Evolutionary conservation across 352 stramenopile genomes (phyloP), one percentile per base, ranked within the genome.

Genomic region (Globisporangium cederbergense): DNA sequence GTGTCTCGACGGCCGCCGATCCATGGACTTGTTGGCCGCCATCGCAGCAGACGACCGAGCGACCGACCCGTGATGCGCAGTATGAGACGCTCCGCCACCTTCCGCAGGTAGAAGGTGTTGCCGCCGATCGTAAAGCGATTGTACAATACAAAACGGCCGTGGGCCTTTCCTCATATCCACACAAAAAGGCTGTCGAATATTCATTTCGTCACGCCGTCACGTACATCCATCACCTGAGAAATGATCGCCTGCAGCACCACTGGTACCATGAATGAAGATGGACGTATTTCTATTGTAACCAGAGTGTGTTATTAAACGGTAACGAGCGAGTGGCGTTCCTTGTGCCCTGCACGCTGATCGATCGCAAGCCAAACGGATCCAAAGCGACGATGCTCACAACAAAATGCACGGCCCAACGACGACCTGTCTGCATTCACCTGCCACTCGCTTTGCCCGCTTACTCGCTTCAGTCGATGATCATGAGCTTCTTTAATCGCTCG

Each of bases 401-500:
- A 45, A 45, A 58, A 58, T 32, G 52, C 52, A 58, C 22, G 20
- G 32, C 32, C 32, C 9, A 43, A 13, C 32, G 4, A 46, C 4
- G 13, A 46, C 18, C 52, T n/a, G 25, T 58, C 34, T 32, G 9
- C 56, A 58, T 9, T 51, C 38, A 60, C 20, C 43, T 50, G 38
- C 60, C 40, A 54, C 66, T 8, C 32, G 32, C 32, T 36, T 7
- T 8, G 2, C 10, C 11, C 22, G 20, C 9, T n/a, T 28, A 20
- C 0, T 14, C 40, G 54, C 66, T 64, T 87, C 81, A 82, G 58
- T 96, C 80, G 73, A 92, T 73, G 60, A 88, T 66, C 55, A 98
- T 78, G 59, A 95, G 56, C 55, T 95, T 89, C 74, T 98, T 98
- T 69, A 98, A 84, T 58, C 81, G 83, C 73, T 99, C 96, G 74